These are phyloP conservation scores for Trametes cubensis DNA, from an alignment of 768 basidiomycete genomes.

Conservation along the genomic window DNA sequence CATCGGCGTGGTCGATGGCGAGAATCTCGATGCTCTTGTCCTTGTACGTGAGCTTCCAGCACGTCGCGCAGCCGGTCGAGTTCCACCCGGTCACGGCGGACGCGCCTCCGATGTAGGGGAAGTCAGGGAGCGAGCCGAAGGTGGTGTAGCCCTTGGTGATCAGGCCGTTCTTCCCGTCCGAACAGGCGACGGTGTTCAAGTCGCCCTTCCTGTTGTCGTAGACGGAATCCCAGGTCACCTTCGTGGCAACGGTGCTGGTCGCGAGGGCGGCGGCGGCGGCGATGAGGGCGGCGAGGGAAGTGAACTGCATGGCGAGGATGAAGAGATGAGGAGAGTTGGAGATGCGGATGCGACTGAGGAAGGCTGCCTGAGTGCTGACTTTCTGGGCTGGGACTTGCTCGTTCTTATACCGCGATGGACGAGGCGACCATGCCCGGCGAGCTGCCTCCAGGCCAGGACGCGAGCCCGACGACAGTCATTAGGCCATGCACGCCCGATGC, in stretches of 20 bases:
- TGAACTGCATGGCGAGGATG: conserved; percentile 33
- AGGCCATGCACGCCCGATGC: too few species aligned
- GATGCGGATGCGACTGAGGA: neutral
- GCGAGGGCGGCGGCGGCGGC: conserved; percentile 23
- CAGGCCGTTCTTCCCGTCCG: conserved; percentile 42
- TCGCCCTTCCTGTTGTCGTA: conserved; percentile 38
- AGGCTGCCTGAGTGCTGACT: conserved; percentile 2
- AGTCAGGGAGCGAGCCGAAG: conserved; percentile 41
- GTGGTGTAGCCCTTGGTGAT: conserved; percentile 38
- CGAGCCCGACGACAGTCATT: too few species aligned
- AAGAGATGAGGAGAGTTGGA: neutral
- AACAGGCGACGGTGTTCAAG: conserved; percentile 41
- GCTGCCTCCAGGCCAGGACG: too few species aligned
- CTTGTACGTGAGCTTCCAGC: conserved; percentile 37
- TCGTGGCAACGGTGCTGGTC: conserved; percentile 22
- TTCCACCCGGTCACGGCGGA: conserved; percentile 34
- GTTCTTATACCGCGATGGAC: conserved; percentile 2
- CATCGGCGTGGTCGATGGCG: conserved; percentile 36
- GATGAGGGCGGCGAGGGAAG: conserved; percentile 25
- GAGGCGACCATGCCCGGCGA: too few species aligned
- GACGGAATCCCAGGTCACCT: conserved; percentile 41
- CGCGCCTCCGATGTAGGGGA: conserved; percentile 42
- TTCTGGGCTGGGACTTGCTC: neutral
- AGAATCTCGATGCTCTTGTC: conserved; percentile 34
- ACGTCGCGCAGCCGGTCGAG: conserved; percentile 38